Evolutionary conservation across 1,284 basidiomycete species (phyloP).

Genomic region (Cutaneotrichosporon sp.): DNA sequence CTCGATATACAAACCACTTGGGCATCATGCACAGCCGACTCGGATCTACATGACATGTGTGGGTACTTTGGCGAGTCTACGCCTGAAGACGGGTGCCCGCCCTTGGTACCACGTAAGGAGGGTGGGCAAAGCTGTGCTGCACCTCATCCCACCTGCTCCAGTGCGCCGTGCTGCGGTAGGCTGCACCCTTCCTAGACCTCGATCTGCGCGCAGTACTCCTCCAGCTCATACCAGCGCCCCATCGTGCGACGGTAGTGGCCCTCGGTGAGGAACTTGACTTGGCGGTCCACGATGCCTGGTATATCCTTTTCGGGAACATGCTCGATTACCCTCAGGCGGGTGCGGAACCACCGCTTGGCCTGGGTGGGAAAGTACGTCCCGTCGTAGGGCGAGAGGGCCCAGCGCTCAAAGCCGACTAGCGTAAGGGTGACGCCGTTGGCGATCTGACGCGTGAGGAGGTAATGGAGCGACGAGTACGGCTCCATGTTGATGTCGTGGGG

Average conservation of each 20-base stretch:
- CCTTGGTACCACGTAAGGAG: too few relatives aligned
- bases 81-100: too few relatives aligned
- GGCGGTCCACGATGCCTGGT: not conserved
- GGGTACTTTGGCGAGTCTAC: too few relatives aligned
- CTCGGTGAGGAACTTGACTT: not conserved
- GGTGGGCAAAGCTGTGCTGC: too few relatives aligned
- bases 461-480: too few relatives aligned
- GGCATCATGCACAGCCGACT: too few relatives aligned
- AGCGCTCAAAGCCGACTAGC: not conserved
- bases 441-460: not conserved
- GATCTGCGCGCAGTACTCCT: not conserved
- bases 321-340: not conserved
- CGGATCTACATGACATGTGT: too few relatives aligned
- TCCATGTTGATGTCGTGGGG: too few relatives aligned
- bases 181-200: not conserved
- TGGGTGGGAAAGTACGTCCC: not conserved
- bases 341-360: not conserved
- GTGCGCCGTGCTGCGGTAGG: too few relatives aligned
- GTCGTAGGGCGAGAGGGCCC: not conserved
- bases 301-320: not conserved
- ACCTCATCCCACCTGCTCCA: too few relatives aligned
- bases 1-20: too few relatives aligned
- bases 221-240: not conserved
- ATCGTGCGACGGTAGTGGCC: not conserved
- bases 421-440: not conserved